A percentile compares a stretch with the other conserved stretches of the same genome.
These are phyloP conservation scores for Choanephora cucurbitarum DNA, from an alignment of 371 early-diverging fungal species.

Conservation along the genomic window DNA sequence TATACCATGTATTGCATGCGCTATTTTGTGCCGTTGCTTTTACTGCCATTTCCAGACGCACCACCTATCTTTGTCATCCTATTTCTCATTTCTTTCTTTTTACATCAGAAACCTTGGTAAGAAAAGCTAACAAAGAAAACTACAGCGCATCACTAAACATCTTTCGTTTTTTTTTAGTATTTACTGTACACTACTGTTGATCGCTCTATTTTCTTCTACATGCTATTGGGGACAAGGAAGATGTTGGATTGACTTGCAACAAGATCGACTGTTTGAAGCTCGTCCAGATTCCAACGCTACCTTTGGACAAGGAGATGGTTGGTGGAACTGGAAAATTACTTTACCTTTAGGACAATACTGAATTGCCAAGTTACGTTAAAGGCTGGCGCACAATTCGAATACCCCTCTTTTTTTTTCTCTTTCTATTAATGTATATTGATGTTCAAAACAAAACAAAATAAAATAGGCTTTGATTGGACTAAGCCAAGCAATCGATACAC, in stretches of 20 bases:
- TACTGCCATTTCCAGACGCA: constrained; percentile 70
- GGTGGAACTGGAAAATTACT: constrained; percentile 55
- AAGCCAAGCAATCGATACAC: no score
- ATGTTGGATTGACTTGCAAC: constrained; percentile 66
- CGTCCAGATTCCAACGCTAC: constrained; percentile 47
- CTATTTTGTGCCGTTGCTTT: constrained; percentile 64
- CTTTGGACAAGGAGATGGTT: constrained; percentile 51
- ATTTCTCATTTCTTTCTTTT: constrained; percentile 63
- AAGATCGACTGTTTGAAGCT: constrained; percentile 41
- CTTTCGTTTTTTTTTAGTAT: constrained; percentile 36
- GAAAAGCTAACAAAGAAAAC: not conserved
- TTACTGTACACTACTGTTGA: constrained; percentile 63
- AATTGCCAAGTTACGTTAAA: no score
- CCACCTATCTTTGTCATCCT: constrained; percentile 66
- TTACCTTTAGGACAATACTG: constrained; percentile 38
- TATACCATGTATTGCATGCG: constrained; percentile 60
- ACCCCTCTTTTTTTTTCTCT: no score
- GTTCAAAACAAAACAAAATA: no score
- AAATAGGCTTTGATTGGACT: no score
- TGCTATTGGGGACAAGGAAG: constrained; percentile 74
- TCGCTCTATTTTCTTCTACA: constrained; percentile 62
- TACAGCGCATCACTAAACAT: not conserved
- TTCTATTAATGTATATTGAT: no score
- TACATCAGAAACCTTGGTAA: constrained; percentile 72
- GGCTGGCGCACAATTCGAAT: no score